Percentiles rank a stretch among this genome's conserved stretches.
Evolutionary conservation across 176 grass and related monocot genomes (phyloP).

Genomic region (Hordeum marinum): DNA sequence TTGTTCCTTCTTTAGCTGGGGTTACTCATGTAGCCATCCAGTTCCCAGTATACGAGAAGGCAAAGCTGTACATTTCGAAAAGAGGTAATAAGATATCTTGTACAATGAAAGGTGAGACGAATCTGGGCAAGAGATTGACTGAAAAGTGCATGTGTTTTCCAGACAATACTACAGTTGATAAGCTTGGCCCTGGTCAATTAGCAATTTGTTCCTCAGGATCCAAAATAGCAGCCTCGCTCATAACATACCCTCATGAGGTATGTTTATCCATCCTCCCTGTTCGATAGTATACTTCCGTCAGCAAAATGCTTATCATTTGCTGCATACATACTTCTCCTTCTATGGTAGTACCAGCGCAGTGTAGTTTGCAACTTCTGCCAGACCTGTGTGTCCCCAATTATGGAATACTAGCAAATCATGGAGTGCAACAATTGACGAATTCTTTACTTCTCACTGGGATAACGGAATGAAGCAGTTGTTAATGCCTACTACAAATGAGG

Average conservation of each 20-base stretch:
- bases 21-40: constrained; percentile 91
- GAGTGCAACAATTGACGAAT: not conserved
- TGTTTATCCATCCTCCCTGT: not conserved
- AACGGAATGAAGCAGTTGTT: not conserved
- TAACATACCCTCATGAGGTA: constrained; percentile 98
- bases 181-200: constrained; percentile 49
- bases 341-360: not conserved
- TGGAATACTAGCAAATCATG: not conserved
- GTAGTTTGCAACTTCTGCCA: not conserved
- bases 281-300: not conserved
- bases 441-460: not conserved
- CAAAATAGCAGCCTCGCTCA: constrained; percentile 71
- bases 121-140: constrained; percentile 1
- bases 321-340: not conserved
- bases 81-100: constrained; percentile 39
- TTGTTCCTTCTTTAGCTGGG: constrained; percentile 80
- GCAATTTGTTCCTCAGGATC: constrained; percentile 77
- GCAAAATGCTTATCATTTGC: not conserved
- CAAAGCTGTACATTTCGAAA: constrained; percentile 69
- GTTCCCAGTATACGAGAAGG: constrained; percentile 68
- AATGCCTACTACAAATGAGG: not conserved
- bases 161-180: constrained; percentile 82
- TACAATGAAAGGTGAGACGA: not conserved
- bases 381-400: not conserved
- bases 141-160: not conserved